These are phyloP conservation scores for Flaveria linearis DNA, from an alignment of 129 eudicot genomes.

Conservation along the genomic window DNA sequence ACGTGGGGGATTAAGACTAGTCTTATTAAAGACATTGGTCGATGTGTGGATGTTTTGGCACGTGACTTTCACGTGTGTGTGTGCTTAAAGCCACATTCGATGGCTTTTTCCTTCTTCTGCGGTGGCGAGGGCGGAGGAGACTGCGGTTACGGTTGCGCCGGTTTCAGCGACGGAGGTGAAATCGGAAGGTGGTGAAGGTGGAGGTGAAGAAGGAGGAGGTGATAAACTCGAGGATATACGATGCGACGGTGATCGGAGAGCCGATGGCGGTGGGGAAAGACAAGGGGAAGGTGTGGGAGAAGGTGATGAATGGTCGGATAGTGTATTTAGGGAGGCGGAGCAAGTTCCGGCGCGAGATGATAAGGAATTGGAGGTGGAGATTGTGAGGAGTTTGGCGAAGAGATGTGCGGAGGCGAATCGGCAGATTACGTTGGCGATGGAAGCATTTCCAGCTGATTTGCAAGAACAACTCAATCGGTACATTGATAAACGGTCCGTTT, in stretches of 20 bases:
- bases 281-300: constrained; percentile 88
- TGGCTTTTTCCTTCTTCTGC: too few relatives aligned
- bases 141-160: constrained; percentile 22
- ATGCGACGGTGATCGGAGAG: constrained; percentile 93
- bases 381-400: constrained; percentile 67
- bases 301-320: constrained; percentile 82
- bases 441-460: constrained; percentile 80
- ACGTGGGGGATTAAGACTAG: too few relatives aligned
- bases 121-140: constrained; percentile 80
- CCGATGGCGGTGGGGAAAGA: constrained; percentile 98
- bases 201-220: constrained; percentile 67
- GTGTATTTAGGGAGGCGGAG: constrained; percentile 96
- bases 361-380: constrained; percentile 88
- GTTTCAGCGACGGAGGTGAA: constrained; percentile 30
- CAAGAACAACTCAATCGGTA: constrained; percentile 75
- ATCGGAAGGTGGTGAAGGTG: constrained; percentile 32
- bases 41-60: too few relatives aligned
- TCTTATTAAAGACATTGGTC: too few relatives aligned
- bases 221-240: constrained; percentile 84
- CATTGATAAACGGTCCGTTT: constrained; percentile 60
- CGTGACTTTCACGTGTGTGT: too few relatives aligned
- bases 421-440: constrained; percentile 67
- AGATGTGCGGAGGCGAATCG: too few relatives aligned
- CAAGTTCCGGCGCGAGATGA: constrained; percentile 87
- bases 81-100: too few relatives aligned